These are phyloP conservation scores for Deinandra increscens DNA, from an alignment of 129 eudicot genomes.

Conservation along the genomic window DNA sequence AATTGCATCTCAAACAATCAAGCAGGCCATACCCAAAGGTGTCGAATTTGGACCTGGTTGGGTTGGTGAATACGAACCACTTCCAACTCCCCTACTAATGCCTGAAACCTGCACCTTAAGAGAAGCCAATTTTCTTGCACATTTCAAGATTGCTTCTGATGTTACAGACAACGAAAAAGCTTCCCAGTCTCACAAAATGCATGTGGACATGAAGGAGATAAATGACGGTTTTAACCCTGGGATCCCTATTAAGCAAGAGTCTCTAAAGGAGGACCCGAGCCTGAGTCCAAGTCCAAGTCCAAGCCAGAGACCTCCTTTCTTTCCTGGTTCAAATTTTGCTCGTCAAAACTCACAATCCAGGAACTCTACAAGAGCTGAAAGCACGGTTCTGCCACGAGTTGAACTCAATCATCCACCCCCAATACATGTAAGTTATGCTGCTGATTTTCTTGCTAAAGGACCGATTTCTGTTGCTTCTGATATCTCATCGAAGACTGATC, in stretches of 20 bases:
- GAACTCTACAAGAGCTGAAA: conserved; percentile 35
- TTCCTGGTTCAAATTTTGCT: conserved; percentile 35
- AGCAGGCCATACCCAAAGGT: conserved; percentile 77
- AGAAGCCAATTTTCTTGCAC: conserved; percentile 43
- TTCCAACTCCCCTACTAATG: conserved; percentile 65
- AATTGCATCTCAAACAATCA: conserved; percentile 85
- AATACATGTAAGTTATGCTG: conserved; percentile 27
- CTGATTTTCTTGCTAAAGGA: conserved; percentile 39
- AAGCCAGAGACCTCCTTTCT: conserved; percentile 31
- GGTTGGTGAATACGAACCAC: conserved; percentile 99
- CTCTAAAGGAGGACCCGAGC: conserved; percentile 30
- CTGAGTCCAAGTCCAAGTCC: background rate
- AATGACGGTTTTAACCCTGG: conserved; percentile 30
- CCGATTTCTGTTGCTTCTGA: conserved; percentile 36
- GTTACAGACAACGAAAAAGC: conserved; percentile 27
- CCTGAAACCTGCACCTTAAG: conserved; percentile 42
- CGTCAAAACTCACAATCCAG: conserved; percentile 41
- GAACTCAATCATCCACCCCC: conserved; percentile 49
- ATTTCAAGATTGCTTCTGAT: conserved; percentile 25
- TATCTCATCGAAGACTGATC: conserved; percentile 32
- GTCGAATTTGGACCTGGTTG: conserved; percentile 91
- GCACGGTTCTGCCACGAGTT: conserved; percentile 36
- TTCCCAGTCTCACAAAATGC: conserved; percentile 13
- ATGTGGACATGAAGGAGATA: conserved; percentile 29
- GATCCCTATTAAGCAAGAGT: conserved; percentile 38